Percentiles rank a stretch among this genome's conserved stretches.
These are phyloP conservation scores for Haematococcus sp. DNA, from an alignment of 139 green algal species.

Conservation along the genomic window DNA sequence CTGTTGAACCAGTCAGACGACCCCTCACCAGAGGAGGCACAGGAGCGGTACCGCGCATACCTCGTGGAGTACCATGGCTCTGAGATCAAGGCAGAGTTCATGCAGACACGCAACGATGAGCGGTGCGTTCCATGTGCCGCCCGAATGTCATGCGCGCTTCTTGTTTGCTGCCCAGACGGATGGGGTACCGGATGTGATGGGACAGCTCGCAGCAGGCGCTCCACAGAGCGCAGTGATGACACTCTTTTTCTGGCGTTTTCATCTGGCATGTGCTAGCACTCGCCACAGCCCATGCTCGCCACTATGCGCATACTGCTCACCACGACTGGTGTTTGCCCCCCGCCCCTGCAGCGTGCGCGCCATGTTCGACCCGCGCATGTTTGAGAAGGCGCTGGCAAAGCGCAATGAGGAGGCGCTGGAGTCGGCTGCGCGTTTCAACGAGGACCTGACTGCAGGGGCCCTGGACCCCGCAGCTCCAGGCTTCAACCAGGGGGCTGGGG, in stretches of 20 bases:
- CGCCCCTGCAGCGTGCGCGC: conserved; percentile 16
- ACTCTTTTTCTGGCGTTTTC: too few species aligned
- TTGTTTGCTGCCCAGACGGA: too few species aligned
- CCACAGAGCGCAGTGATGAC: neutral
- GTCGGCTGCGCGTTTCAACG: conserved; percentile 32
- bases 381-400: conserved; percentile 37
- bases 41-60: conserved; percentile 65
- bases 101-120: conserved; percentile 35
- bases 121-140: conserved; percentile 22
- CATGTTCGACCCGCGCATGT: conserved; percentile 44
- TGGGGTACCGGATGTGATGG: neutral
- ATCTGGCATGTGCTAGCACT: too few species aligned
- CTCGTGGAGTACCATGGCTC: conserved; percentile 65
- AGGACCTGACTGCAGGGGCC: conserved; percentile 32
- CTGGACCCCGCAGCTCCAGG: conserved; percentile 29
- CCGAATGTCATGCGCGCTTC: too few species aligned
- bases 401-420: conserved; percentile 38
- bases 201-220: too few species aligned
- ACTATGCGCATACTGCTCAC: too few species aligned
- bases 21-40: conserved; percentile 56
- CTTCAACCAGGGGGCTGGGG: conserved; percentile 53
- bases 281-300: too few species aligned
- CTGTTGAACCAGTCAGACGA: conserved; percentile 44
- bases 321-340: too few species aligned
- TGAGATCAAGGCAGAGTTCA: conserved; percentile 53